These are phyloP conservation scores for Acanthamoeba sp. DNA, from an alignment of 208 protist genomes.

Conservation along the genomic window DNA sequence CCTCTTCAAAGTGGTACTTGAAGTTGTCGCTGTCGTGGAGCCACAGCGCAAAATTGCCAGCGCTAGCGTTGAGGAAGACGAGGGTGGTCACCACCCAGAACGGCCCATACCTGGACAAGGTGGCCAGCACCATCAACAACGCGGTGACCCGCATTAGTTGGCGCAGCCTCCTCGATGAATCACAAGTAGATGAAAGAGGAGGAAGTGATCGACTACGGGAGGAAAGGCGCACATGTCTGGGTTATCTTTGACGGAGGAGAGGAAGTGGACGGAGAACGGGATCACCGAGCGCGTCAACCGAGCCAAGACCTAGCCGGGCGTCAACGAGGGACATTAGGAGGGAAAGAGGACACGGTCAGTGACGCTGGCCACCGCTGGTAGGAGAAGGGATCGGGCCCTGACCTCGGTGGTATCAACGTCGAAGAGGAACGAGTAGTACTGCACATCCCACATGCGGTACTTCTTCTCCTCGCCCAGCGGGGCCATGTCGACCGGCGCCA, in stretches of 20 bases:
- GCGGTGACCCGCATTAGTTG: too few relatives aligned
- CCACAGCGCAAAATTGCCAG: constrained; percentile 63
- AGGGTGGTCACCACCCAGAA: constrained; percentile 73
- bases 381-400: too few relatives aligned
- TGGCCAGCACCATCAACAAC: too few relatives aligned
- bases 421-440: constrained; percentile 68
- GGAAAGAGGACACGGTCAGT: too few relatives aligned
- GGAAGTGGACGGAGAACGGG: constrained; percentile 59
- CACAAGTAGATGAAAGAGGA: too few relatives aligned
- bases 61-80: constrained; percentile 58
- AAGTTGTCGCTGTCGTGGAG: constrained; percentile 16
- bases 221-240: constrained; percentile 74
- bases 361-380: too few relatives aligned
- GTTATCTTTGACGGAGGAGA: constrained; percentile 45
- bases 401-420: constrained; percentile 74
- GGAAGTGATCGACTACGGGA: too few relatives aligned
- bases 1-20: constrained; percentile 71
- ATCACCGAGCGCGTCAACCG: background rate
- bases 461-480: background rate
- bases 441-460: constrained; percentile 29
- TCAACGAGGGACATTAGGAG: too few relatives aligned
- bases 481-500: background rate
- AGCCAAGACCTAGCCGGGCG: background rate
- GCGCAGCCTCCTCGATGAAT: too few relatives aligned
- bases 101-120: constrained; percentile 66